phyloP scores from a whole-genome alignment of 1,139 yeast genomes.

The Taphrina flavorubra region DNA sequence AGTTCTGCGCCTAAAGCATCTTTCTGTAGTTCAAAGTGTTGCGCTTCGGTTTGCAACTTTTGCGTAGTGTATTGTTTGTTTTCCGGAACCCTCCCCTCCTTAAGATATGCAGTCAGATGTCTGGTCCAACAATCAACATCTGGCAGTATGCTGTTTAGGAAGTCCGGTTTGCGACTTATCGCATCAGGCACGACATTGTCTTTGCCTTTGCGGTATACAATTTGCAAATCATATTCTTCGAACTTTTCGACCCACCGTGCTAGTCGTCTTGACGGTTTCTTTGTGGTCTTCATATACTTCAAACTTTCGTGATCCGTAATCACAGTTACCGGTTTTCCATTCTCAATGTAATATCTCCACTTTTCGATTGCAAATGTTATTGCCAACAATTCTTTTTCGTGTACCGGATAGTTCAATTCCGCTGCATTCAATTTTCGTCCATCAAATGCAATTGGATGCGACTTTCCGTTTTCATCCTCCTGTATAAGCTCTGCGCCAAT shows the following conservation, averaged over 20 bases:
- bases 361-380: background rate
- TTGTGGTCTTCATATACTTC: background rate
- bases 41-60: background rate
- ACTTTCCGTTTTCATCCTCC: background rate
- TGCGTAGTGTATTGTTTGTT: background rate
- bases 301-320: conserved; percentile 13
- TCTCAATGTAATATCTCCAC: conserved; percentile 12
- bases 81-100: background rate
- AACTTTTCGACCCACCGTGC: conserved; percentile 18
- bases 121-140: conserved; percentile 1
- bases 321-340: background rate
- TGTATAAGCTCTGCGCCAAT: conserved; percentile 32
- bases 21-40: background rate
- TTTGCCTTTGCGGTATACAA: conserved; percentile 7
- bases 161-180: background rate
- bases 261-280: background rate
- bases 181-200: conserved; percentile 7
- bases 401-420: conserved; percentile 24
- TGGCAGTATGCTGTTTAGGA: background rate
- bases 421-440: conserved; percentile 3
- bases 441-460: conserved; percentile 19
- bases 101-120: background rate
- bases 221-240: background rate
- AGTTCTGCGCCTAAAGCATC: background rate
- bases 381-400: conserved; percentile 22